Evolutionary conservation across 768 basidiomycete species (phyloP), one percentile per base, ranked within the genome.

Genomic region (Leccinum broughii): DNA sequence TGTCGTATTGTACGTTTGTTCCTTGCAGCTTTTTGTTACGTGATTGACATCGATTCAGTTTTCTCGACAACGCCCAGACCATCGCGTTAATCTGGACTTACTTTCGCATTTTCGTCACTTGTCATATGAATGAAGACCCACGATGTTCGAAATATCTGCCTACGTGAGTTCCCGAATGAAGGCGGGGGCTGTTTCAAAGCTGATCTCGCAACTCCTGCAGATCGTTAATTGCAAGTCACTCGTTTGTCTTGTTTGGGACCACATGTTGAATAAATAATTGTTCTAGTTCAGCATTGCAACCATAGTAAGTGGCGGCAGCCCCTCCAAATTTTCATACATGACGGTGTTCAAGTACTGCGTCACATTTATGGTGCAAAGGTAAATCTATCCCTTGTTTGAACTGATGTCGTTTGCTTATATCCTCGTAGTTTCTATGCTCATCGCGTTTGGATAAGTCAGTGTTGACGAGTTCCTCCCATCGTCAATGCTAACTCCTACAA

Each of bases 371-470:
- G 70, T 70, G 13, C 68, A 70, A 34, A 39, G 63, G 69, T 70
- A 57, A 3, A 35, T 2, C n/a, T 17, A 24, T 17, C 22, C 37
- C 1, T 9, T 22, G n/a, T 30, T 13, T 39, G 14, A 6, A 11
- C 28, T 51, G 26, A 35, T n/a, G 30, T 1, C 3, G 2, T 52
- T 35, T 15, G 9, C 58, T 63, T 13, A 66, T 13, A 1, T 0
- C 2, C 10, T 26, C 10, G 51, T 44, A 71, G 70, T 56, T 70
- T 70, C 28, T 71, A 71, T 26, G 58, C 58, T 24, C 70, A 70
- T 26, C 66, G 67, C 39, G 63, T 71, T 20, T 71, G 67, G 67
- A 69, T 68, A 62, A 70, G 68, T 70, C 44, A 48, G 68, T 51
- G 11, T 5, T 10, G 35, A 2, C 24, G 7, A 2, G 3, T 22